A percentile compares a stretch with the other conserved stretches of the same genome.
These are phyloP conservation scores for Wickerhamiella occidentalis DNA, from an alignment of 805 yeast species.

Conservation along the genomic window DNA sequence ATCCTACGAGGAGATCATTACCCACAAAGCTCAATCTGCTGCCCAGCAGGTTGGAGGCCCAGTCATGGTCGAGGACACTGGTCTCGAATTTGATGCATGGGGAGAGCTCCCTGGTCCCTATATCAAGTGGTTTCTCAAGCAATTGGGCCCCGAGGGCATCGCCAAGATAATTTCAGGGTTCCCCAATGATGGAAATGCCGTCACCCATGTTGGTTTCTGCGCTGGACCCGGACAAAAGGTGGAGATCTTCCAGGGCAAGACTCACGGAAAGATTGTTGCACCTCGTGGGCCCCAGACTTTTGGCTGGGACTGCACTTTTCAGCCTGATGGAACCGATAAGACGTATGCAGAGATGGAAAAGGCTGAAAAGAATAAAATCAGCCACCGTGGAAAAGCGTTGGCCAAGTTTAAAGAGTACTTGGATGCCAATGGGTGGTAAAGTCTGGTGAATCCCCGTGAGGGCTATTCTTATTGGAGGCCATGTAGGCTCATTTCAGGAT, in stretches of 20 bases:
- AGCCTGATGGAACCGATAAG: slow-evolving; percentile 61
- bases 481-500: too few relatives aligned
- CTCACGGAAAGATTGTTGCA: slow-evolving; percentile 67
- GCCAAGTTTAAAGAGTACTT: slow-evolving; percentile 49
- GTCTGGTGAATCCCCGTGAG: too few relatives aligned
- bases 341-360: slow-evolving; percentile 85
- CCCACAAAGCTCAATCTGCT: slow-evolving; percentile 66
- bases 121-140: slow-evolving; percentile 78
- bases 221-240: slow-evolving; percentile 66
- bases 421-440: slow-evolving; percentile 6
- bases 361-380: slow-evolving; percentile 59
- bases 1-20: slow-evolving; percentile 65
- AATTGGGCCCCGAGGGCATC: slow-evolving; percentile 64
- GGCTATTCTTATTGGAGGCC: too few relatives aligned
- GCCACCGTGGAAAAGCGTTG: slow-evolving; percentile 82
- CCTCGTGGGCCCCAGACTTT: slow-evolving; percentile 69
- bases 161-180: slow-evolving; percentile 69
- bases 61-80: slow-evolving; percentile 90
- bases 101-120: slow-evolving; percentile 91
- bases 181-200: slow-evolving; percentile 80
- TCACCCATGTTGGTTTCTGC: slow-evolving; percentile 86
- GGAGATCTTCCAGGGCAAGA: slow-evolving; percentile 71
- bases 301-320: slow-evolving; percentile 91
- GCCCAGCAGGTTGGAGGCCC: slow-evolving; percentile 56
- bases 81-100: slow-evolving; percentile 69